Evolutionary conservation across 2,329 filamentous ascomycete genomes (phyloP), one percentile per base, ranked within the genome.

Genomic region (Samsoniella hepiali): DNA sequence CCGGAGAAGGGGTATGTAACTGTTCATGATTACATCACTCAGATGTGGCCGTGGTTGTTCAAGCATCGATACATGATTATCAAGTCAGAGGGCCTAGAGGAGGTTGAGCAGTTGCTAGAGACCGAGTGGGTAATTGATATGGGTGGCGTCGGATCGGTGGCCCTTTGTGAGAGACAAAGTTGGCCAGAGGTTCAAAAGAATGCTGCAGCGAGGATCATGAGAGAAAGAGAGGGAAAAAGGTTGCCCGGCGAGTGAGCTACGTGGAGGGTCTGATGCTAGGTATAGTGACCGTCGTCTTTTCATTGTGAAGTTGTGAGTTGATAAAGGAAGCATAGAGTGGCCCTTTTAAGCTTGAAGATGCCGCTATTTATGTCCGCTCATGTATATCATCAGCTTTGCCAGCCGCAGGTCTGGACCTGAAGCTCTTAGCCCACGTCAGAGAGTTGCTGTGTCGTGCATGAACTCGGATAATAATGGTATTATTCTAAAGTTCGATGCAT

Each of bases 1-100:
- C 47, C 55, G 55, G 31, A 58, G 55, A 47, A 47, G 55, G 55
- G 55, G 1, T 58, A 58, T 58, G 55, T 58, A 8, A 58, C 55
- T 3, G 42, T 58, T 58, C 55, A 58, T 17, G 55, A 58, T 58
- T 58, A 58, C 55, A 58, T 58, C 8, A 58, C 40, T 4, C 55
- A 58, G 27, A 5, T 58, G 55, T 58, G 55, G 55, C 55, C 55
- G 40, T 58, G 55, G 55, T 54, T 61, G 49, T 44, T 53, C 22
- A 54, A 44, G 7, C 49, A 61, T 32, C 53, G 38, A 44, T 56
- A 56, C 53, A 56, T 56, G 53, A 56, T 56, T 44, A 42, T 56
- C 53, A 56, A 56, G 53, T 56, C 53, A 4, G 11, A 17, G 53
- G 53, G 31, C 38, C 36, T 38, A 29, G 36, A 56, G 27, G 53